Conservation (phyloP, 495 filamentous ascomycete species). For the Hypoxylon fragiforme region DNA sequence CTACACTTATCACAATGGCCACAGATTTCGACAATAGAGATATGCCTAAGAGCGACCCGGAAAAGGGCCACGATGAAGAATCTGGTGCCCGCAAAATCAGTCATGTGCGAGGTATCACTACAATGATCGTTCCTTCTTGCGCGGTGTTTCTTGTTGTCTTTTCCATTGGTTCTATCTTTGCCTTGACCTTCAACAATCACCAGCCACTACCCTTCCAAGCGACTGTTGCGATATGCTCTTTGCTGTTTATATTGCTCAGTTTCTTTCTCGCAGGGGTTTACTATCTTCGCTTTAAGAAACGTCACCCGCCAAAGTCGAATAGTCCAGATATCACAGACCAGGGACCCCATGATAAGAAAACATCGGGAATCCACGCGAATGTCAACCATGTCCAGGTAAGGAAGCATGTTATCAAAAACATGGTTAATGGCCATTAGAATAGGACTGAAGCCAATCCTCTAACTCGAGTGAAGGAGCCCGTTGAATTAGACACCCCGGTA, state of each 20-base stretch:
- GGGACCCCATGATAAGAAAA: background rate
- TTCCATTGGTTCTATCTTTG: constrained; percentile 22
- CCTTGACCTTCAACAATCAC: constrained; percentile 9
- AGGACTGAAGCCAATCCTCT: background rate
- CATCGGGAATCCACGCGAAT: background rate
- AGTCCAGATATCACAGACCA: constrained; percentile 9
- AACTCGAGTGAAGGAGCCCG: background rate
- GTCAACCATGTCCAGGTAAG: too few relatives aligned
- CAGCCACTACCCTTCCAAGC: constrained; percentile 24
- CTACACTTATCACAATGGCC: constrained; percentile 23
- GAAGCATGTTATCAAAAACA: too few relatives aligned
- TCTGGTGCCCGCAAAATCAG: background rate
- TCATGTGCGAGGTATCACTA: constrained; percentile 29
- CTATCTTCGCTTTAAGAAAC: constrained; percentile 14
- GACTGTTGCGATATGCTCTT: constrained; percentile 19
- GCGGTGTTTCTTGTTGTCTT: constrained; percentile 18
- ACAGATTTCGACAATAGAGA: constrained; percentile 7
- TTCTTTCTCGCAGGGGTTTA: constrained; percentile 19
- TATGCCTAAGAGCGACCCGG: constrained; percentile 10
- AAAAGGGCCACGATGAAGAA: constrained; percentile 9
- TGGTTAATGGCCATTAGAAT: too few relatives aligned
- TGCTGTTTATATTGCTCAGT: constrained; percentile 17
- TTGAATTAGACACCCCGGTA: background rate
- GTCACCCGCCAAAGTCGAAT: constrained; percentile 8
- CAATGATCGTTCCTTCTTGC: constrained; percentile 25